Percentiles rank a stretch among this genome's conserved stretches.
phyloP scores from a whole-genome alignment of 306 rosid species.

The Cicer yamashitae region DNA sequence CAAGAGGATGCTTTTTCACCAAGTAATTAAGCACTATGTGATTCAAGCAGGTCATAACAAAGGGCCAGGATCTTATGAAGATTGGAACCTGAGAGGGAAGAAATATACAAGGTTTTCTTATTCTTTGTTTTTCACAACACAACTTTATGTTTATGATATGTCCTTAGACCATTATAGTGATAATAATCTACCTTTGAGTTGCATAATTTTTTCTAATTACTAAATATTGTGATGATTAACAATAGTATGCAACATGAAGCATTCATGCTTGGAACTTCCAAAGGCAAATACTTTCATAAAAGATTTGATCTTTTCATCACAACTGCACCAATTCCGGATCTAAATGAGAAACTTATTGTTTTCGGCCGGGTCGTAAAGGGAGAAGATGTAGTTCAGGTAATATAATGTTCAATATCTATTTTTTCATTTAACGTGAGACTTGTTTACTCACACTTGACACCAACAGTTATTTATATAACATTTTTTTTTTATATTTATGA shows the following conservation, averaged over 20 bases:
- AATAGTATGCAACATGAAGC: conserved; percentile 85
- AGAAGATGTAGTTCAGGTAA: conserved; percentile 86
- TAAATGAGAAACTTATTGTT: conserved; percentile 69
- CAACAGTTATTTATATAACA: too few relatives aligned
- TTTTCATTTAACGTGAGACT: too few relatives aligned
- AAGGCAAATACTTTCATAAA: conserved; percentile 57
- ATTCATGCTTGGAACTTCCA: conserved; percentile 84
- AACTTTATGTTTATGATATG: conserved; percentile 13
- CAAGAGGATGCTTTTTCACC: conserved; percentile 78
- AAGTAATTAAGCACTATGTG: conserved; percentile 78
- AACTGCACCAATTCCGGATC: conserved; percentile 56
- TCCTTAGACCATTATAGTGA: background rate
- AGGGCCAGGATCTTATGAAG: conserved; percentile 50
- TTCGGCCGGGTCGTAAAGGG: conserved; percentile 89
- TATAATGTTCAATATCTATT: too few relatives aligned
- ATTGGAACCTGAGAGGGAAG: conserved; percentile 82
- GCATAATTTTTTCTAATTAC: conserved; percentile 31
- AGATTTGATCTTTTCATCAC: conserved; percentile 90
- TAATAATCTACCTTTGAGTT: background rate
- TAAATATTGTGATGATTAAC: conserved; percentile 28
- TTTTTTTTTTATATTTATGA: background rate
- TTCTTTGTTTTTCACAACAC: background rate
- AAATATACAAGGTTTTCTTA: conserved; percentile 53
- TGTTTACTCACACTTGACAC: too few relatives aligned
- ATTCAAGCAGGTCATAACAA: conserved; percentile 70